These are phyloP conservation scores for Trichoderma asperelloides DNA, from an alignment of 495 filamentous ascomycete species.

Conservation along the genomic window DNA sequence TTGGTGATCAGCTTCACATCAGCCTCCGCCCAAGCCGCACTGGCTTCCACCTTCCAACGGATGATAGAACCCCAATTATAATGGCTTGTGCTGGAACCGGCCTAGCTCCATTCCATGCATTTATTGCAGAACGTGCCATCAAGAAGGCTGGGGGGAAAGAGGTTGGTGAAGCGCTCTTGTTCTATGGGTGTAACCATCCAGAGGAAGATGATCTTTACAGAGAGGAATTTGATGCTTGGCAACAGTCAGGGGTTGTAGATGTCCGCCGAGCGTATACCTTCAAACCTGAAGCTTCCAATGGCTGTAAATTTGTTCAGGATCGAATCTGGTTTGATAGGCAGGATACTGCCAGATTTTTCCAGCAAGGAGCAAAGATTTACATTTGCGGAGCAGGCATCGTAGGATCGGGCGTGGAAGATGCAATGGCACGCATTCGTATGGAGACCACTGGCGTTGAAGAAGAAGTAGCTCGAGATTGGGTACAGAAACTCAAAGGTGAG, in stretches of 20 bases:
- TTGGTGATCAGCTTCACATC: too few species aligned
- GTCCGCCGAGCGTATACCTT: constrained; percentile 40
- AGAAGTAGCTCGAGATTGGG: too few species aligned
- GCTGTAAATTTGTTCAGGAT: constrained; percentile 46
- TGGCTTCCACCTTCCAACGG: constrained; percentile 54
- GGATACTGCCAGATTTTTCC: too few species aligned
- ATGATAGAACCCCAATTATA: constrained; percentile 47
- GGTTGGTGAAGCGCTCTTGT: constrained; percentile 37
- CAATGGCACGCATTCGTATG: too few species aligned
- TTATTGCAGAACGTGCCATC: constrained; percentile 50
- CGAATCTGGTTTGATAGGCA: too few species aligned
- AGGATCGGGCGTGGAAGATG: too few species aligned
- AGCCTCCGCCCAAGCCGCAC: constrained; percentile 46
- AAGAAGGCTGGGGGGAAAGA: constrained; percentile 34
- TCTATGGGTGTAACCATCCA: constrained; percentile 48
- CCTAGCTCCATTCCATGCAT: constrained; percentile 54
- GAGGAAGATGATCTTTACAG: constrained; percentile 48
- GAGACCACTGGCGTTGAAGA: too few species aligned
- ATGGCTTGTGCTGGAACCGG: constrained; percentile 45
- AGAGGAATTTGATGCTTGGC: constrained; percentile 43
- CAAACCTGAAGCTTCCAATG: constrained; percentile 15
- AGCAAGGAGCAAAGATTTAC: too few species aligned
- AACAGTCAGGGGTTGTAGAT: constrained; percentile 39
- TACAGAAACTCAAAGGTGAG: too few species aligned
- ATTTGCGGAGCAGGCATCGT: too few species aligned